phyloP scores from a whole-genome alignment of 2,329 filamentous ascomycete genomes.

The Calonectria henricotiae region DNA sequence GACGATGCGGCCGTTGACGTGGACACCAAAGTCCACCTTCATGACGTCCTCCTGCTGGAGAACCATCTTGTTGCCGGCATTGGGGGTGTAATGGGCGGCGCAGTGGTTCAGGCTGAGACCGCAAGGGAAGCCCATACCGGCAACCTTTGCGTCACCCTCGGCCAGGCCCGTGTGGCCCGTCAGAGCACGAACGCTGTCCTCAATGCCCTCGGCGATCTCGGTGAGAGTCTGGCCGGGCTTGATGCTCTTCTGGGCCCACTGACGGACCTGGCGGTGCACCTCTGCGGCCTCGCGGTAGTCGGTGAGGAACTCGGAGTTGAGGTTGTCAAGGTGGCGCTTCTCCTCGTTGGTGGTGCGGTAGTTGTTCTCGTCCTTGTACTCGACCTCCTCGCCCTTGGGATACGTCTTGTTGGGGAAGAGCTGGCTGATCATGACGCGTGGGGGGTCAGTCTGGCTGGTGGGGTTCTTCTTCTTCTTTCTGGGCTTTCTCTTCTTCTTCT shows the following conservation, averaged over 20 bases:
- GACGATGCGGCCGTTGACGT: constrained; percentile 85
- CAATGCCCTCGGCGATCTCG: constrained; percentile 90
- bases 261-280: constrained; percentile 89
- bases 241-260: constrained; percentile 86
- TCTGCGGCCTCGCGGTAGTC: constrained; percentile 91
- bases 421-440: constrained; percentile 79
- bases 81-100: constrained; percentile 90
- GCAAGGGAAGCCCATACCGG: constrained; percentile 90
- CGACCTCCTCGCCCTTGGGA: constrained; percentile 83
- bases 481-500: constrained; percentile 84
- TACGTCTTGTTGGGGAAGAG: constrained; percentile 83
- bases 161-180: constrained; percentile 83
- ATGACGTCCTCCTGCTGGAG: constrained; percentile 83
- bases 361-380: constrained; percentile 83
- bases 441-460: constrained; percentile 82
- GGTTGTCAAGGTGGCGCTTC: constrained; percentile 85
- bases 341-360: constrained; percentile 88
- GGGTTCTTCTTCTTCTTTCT: constrained; percentile 86
- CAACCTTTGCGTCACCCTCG: constrained; percentile 84
- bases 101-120: constrained; percentile 89
- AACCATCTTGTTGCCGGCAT: constrained; percentile 86
- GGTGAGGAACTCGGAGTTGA: constrained; percentile 84
- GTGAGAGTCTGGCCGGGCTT: constrained; percentile 86
- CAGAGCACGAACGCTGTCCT: constrained; percentile 84
- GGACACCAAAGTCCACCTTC: constrained; percentile 88